Conservation (phyloP, 768 basidiomycete species). For the Xerocomus potaroensis region DNA sequence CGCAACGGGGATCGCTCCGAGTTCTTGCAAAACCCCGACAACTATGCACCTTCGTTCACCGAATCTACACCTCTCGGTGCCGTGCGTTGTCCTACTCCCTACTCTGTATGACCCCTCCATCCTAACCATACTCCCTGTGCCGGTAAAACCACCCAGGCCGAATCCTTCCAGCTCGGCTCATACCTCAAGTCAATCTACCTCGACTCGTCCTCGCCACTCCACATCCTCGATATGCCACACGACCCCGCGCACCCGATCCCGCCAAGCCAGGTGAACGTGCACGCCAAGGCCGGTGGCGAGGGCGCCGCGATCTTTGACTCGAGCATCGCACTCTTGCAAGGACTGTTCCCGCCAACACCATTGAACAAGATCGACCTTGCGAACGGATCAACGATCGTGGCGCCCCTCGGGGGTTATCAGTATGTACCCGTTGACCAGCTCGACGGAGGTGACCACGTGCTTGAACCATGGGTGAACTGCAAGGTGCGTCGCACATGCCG, state of each 20-base stretch:
- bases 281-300: slow-evolving; percentile 76
- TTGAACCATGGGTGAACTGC: slow-evolving; percentile 75
- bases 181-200: slow-evolving; percentile 63
- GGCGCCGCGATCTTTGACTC: slow-evolving; percentile 80
- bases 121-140: too few species aligned
- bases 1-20: slow-evolving; percentile 71
- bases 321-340: slow-evolving; percentile 76
- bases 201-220: slow-evolving; percentile 55
- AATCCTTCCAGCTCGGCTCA: slow-evolving; percentile 60
- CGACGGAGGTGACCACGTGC: slow-evolving; percentile 56
- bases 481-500: slow-evolving; percentile 32
- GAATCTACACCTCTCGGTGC: slow-evolving; percentile 77
- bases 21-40: slow-evolving; percentile 68
- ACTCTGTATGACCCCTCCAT: too few species aligned
- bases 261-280: slow-evolving; percentile 65
- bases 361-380: slow-evolving; percentile 66
- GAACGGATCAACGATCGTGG: slow-evolving; percentile 60
- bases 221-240: slow-evolving; percentile 59
- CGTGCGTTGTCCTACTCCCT: slow-evolving; percentile 38
- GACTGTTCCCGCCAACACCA: slow-evolving; percentile 72
- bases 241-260: slow-evolving; percentile 66
- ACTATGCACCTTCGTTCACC: slow-evolving; percentile 56
- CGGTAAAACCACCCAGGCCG: too few species aligned
- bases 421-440: slow-evolving; percentile 50
- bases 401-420: slow-evolving; percentile 43